Evolutionary conservation across 495 filamentous ascomycete species (phyloP).

Genomic region (Talaromyces proteolyticus): DNA sequence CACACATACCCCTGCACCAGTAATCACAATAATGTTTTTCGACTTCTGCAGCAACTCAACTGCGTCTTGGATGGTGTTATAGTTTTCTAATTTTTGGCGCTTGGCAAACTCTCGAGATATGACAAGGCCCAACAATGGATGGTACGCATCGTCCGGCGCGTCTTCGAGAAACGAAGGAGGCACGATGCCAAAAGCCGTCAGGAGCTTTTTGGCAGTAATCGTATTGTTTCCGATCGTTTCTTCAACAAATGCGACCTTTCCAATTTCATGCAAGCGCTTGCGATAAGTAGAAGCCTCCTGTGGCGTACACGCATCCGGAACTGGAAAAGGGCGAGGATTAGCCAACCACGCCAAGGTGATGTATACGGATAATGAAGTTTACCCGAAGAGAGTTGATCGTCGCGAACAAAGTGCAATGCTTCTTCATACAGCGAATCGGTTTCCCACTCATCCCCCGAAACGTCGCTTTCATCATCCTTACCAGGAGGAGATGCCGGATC

Average conservation of each 20-base stretch:
- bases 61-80: constrained; percentile 86
- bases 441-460: constrained; percentile 60
- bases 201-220: constrained; percentile 74
- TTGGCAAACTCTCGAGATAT: constrained; percentile 79
- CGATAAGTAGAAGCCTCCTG: constrained; percentile 67
- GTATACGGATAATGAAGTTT: constrained; percentile 13
- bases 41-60: constrained; percentile 66
- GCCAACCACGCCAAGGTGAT: constrained; percentile 7
- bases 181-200: constrained; percentile 84
- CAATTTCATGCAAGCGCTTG: constrained; percentile 64
- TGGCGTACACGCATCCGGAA: constrained; percentile 61
- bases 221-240: constrained; percentile 61
- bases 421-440: constrained; percentile 64
- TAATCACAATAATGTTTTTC: constrained; percentile 86
- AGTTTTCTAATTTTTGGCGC: constrained; percentile 70
- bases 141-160: constrained; percentile 66
- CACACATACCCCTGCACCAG: constrained; percentile 70
- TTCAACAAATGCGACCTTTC: constrained; percentile 68
- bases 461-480: constrained; percentile 55
- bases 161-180: constrained; percentile 74
- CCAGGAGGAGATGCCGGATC: constrained; percentile 23
- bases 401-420: constrained; percentile 55
- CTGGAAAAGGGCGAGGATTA: constrained; percentile 18
- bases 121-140: constrained; percentile 65
- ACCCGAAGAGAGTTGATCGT: constrained; percentile 56